Percentiles rank a stretch among this genome's conserved stretches.
Evolutionary conservation across 2,329 filamentous ascomycete genomes (phyloP).

Genomic region (Ophiostoma quercus): DNA sequence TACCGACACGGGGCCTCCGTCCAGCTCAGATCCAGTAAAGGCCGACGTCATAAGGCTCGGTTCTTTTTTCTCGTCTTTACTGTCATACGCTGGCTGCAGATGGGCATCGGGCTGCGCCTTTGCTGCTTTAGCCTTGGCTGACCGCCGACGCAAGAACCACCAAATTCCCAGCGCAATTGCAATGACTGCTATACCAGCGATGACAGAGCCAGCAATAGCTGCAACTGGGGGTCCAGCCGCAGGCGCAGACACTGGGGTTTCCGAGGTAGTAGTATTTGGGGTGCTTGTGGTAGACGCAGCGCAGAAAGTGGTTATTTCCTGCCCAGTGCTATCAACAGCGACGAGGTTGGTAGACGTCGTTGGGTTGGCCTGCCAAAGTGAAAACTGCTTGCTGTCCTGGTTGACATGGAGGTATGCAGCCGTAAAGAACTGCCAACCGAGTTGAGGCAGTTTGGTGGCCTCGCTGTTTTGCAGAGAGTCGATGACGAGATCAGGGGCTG

Average conservation of each 20-base stretch:
- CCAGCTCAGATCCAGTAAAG: not conserved
- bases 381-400: constrained; percentile 30
- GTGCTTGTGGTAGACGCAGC: constrained; percentile 12
- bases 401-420: constrained; percentile 33
- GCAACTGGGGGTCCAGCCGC: not conserved
- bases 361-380: constrained; percentile 27
- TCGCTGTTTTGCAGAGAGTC: constrained; percentile 30
- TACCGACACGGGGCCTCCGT: not conserved
- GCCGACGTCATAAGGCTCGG: not conserved
- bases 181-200: not conserved
- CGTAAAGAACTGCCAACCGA: constrained; percentile 34
- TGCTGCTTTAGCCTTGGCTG: not conserved
- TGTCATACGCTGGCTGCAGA: not conserved
- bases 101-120: not conserved
- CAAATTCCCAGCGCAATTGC: not conserved
- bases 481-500: constrained; percentile 29
- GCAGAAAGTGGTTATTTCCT: constrained; percentile 10
- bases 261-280: not conserved
- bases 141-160: not conserved
- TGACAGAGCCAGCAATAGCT: not conserved
- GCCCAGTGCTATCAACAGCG: constrained; percentile 21
- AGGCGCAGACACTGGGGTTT: not conserved
- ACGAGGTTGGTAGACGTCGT: constrained; percentile 21
- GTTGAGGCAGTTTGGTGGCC: constrained; percentile 28
- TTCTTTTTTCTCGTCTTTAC: not conserved